phyloP scores from a whole-genome alignment of 148 eudicot species.

The Nepenthes gracilis region DNA sequence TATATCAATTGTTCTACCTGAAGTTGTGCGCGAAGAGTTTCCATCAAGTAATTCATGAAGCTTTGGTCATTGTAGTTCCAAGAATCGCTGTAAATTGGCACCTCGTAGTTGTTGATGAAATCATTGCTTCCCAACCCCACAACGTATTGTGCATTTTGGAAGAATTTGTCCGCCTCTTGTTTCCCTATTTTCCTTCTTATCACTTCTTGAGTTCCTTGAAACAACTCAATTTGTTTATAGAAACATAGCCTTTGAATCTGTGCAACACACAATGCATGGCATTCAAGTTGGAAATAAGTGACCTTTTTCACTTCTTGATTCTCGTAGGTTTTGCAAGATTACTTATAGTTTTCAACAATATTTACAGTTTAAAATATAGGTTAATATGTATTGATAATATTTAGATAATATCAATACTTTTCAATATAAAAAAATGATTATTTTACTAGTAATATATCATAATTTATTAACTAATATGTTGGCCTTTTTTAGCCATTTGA shows the following conservation, averaged over 20 bases:
- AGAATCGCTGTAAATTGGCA: conserved; percentile 80
- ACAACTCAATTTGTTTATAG: conserved; percentile 75
- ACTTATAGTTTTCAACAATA: too few species aligned
- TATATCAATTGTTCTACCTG: conserved; percentile 19
- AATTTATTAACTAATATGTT: too few species aligned
- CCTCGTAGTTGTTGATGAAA: conserved; percentile 86
- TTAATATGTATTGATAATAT: too few species aligned
- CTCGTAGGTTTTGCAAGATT: too few species aligned
- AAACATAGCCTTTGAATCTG: conserved; percentile 78
- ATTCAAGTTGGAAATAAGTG: not conserved
- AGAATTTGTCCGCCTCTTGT: conserved; percentile 43
- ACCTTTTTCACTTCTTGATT: too few species aligned
- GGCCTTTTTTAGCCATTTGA: too few species aligned
- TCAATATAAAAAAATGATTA: too few species aligned
- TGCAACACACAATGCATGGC: not conserved
- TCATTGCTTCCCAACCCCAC: conserved; percentile 94
- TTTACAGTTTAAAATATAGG: too few species aligned
- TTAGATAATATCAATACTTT: too few species aligned
- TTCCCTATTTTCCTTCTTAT: conserved; percentile 46
- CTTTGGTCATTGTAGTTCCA: conserved; percentile 51
- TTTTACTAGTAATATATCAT: too few species aligned
- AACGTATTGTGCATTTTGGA: conserved; percentile 46
- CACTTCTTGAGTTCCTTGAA: conserved; percentile 56
- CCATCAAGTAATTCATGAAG: conserved; percentile 50
- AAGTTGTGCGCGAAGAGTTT: conserved; percentile 57